Evolutionary conservation across 495 filamentous ascomycete species (phyloP), one percentile per base, ranked within the genome.

Genomic region (Neurospora tetrasperma): DNA sequence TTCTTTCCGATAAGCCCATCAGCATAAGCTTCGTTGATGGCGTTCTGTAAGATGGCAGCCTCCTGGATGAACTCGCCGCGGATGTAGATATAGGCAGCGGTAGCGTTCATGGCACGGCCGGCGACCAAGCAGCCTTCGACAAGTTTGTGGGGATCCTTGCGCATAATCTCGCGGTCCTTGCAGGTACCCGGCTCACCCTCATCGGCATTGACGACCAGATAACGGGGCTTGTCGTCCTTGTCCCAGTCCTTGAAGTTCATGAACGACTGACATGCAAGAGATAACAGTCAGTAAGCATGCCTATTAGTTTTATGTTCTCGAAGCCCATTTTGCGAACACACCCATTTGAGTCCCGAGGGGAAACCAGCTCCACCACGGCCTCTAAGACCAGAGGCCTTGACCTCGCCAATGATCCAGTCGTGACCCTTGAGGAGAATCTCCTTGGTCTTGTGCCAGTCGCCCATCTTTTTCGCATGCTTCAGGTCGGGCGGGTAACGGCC

Each of bases 171-270:
- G 79, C 96, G 92, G 82, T 99, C 96, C 85, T 99, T 99, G 90
- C 96, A 99, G 42, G 96, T 99, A 80, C 96, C 96, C 10, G 96
- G 96, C 83, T 99, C 96, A 80, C 96, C 96, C 87, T 99, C 96
- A 80, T 99, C 96, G 75, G 96, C 96, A 78, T 99, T 99, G 85
- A 99, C 92, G 70, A 99, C 94, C 54, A 99, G 87, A 78, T 99
- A 99, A 72, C 96, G 90, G 73, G 96, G 96, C 82, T 96, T 94
- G 71, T 87, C 94, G 80, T 97, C 96, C 86, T 98, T 97, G 77
- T 98, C 94, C 96, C 96, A 99, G 82, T 93, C 96, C 84, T 98
- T 97, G 88, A 94, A 93, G 86, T 98, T 99, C 96, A 99, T 99
- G 87, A 99, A 99, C 69, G 94, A 97, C 94, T 98, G 54, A 27